Conservation (phyloP, 2,329 filamentous ascomycete genomes). For the Sphaerulina musiva region DNA sequence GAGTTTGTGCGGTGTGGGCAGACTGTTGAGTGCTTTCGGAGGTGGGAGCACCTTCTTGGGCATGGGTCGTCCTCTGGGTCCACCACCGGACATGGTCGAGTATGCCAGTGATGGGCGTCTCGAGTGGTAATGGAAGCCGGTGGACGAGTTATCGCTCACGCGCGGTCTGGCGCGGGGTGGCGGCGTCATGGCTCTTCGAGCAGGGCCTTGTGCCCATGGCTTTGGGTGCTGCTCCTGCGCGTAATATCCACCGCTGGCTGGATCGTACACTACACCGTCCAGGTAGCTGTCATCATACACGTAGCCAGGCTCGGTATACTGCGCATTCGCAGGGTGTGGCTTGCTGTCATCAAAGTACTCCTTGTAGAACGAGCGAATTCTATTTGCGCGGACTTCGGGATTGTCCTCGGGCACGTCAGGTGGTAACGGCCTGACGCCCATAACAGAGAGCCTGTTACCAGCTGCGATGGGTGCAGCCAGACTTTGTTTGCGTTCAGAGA, state of each 20-base stretch:
- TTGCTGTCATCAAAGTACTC: slow-evolving; percentile 93
- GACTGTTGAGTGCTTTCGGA: slow-evolving; percentile 62
- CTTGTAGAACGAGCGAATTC: slow-evolving; percentile 98
- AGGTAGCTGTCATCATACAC: slow-evolving; percentile 67
- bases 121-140: slow-evolving; percentile 31
- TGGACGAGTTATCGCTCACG: slow-evolving; percentile 38
- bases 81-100: slow-evolving; percentile 31
- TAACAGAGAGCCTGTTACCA: slow-evolving; percentile 43
- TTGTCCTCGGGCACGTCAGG: slow-evolving; percentile 82
- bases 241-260: slow-evolving; percentile 60
- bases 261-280: slow-evolving; percentile 51
- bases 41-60: slow-evolving; percentile 61
- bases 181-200: slow-evolving; percentile 90
- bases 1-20: slow-evolving; percentile 81
- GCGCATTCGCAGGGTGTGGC: slow-evolving; percentile 34
- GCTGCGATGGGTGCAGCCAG: slow-evolving; percentile 10
- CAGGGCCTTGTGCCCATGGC: slow-evolving; percentile 76
- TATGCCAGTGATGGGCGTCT: slow-evolving; percentile 32
- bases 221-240: slow-evolving; percentile 36
- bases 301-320: slow-evolving; percentile 39
- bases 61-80: slow-evolving; percentile 22
- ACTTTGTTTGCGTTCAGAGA: slow-evolving; percentile 17
- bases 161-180: slow-evolving; percentile 62
- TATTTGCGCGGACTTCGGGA: slow-evolving; percentile 87
- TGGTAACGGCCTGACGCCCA: slow-evolving; percentile 74